Evolutionary conservation across 2,329 filamentous ascomycete species (phyloP).

Genomic region (Colletotrichum gloeosporioides): DNA sequence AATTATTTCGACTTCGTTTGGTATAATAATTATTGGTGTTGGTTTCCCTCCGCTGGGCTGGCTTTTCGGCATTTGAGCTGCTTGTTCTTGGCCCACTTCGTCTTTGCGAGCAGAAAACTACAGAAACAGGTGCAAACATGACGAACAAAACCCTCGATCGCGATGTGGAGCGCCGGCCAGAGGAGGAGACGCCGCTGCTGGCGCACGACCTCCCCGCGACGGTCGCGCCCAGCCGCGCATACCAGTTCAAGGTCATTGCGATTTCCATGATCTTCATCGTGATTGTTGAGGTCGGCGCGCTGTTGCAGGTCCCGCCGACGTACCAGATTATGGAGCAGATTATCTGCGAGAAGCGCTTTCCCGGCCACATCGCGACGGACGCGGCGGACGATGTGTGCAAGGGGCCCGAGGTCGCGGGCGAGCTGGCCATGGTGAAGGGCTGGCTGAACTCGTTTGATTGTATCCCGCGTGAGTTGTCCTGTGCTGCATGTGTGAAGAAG

Average conservation of each 20-base stretch:
- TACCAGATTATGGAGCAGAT: constrained; percentile 59
- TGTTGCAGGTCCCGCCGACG: constrained; percentile 43
- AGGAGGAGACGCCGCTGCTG: constrained; percentile 21
- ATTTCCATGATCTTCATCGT: constrained; percentile 45
- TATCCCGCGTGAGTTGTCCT: constrained; percentile 44
- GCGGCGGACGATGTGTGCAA: constrained; percentile 54
- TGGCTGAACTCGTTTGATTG: constrained; percentile 50
- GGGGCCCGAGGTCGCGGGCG: constrained; percentile 50
- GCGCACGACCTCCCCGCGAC: constrained; percentile 20
- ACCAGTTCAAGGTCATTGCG: constrained; percentile 33
- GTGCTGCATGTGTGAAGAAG: no score
- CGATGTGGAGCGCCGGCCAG: background rate
- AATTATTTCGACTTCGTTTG: background rate
- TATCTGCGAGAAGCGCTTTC: constrained; percentile 55
- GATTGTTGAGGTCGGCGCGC: constrained; percentile 46
- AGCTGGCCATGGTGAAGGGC: constrained; percentile 56
- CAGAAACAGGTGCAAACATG: background rate
- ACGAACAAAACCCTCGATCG: background rate
- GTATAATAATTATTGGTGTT: background rate
- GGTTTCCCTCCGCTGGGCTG: background rate
- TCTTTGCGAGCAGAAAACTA: background rate
- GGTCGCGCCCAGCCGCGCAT: constrained; percentile 27
- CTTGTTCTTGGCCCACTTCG: background rate
- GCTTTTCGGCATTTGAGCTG: background rate
- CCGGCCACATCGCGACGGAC: constrained; percentile 37